Conservation (phyloP, 176 grass and related monocot species). For the Cocos nucifera region DNA sequence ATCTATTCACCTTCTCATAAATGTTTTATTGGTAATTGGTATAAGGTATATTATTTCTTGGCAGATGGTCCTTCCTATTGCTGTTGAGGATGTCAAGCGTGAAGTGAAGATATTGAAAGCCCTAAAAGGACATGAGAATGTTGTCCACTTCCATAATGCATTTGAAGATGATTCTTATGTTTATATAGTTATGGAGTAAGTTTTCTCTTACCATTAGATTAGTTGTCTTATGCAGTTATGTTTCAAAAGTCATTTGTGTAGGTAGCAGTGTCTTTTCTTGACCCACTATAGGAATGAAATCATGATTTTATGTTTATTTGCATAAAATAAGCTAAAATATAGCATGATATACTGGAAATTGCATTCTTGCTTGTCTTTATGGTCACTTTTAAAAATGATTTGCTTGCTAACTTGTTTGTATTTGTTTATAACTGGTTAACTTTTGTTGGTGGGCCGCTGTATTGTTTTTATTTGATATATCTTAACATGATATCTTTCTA, state of each 20-base stretch:
- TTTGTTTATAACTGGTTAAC: too few species aligned
- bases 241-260: not conserved
- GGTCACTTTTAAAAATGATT: too few species aligned
- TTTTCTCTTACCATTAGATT: slow-evolving; percentile 1
- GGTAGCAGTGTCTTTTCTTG: not conserved
- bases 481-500: too few species aligned
- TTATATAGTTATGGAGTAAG: slow-evolving; percentile 99
- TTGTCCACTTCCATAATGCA: slow-evolving; percentile 83
- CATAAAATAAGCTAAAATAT: too few species aligned
- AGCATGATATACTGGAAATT: too few species aligned
- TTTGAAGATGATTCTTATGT: slow-evolving; percentile 82
- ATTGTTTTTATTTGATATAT: too few species aligned
- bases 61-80: slow-evolving; percentile 84
- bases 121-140: slow-evolving; percentile 81
- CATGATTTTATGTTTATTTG: too few species aligned
- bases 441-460: too few species aligned
- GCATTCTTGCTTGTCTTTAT: too few species aligned
- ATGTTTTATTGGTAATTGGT: not conserved
- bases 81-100: slow-evolving; percentile 89
- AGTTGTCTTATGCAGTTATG: not conserved
- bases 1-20: not conserved
- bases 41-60: slow-evolving; percentile 14
- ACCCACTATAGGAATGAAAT: too few species aligned
- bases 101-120: slow-evolving; percentile 92
- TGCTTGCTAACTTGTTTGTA: too few species aligned